Conservation (phyloP, 2,329 filamentous ascomycete genomes). For the Alternaria angustiovoidea region DNA sequence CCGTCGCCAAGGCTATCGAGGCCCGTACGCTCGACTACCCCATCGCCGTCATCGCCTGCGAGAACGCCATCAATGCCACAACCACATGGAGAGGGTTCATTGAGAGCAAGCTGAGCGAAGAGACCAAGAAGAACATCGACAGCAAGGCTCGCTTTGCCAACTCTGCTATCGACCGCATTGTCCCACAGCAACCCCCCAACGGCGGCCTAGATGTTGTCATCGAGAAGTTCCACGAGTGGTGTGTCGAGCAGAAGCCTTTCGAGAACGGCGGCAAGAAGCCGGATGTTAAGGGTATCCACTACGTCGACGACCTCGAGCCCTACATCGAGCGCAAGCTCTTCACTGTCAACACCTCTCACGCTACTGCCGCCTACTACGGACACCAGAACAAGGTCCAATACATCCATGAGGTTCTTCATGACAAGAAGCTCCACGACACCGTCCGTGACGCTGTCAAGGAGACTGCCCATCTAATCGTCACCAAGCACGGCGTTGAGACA, state of each 20-base stretch:
- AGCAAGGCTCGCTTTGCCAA: conserved; percentile 90
- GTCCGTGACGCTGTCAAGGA: conserved; percentile 83
- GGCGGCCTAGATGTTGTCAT: conserved; percentile 90
- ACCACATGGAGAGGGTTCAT: conserved; percentile 85
- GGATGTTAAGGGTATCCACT: conserved; percentile 86
- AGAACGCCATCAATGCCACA: conserved; percentile 96
- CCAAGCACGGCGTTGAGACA: conserved; percentile 81
- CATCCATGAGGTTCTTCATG: conserved; percentile 86
- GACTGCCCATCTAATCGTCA: conserved; percentile 84
- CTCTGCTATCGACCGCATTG: conserved; percentile 97
- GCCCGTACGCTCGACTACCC: conserved; percentile 72
- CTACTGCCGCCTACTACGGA: conserved; percentile 94
- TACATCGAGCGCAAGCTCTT: conserved; percentile 99
- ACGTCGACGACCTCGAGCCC: conserved; percentile 87
- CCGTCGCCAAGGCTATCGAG: conserved; percentile 93
- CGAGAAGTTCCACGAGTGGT: conserved; percentile 99
- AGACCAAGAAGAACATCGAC: conserved; percentile 72
- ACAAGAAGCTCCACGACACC: conserved; percentile 79
- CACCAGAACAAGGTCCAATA: conserved; percentile 85
- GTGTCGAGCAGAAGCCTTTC: conserved; percentile 89
- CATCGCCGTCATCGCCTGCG: conserved; percentile 92
- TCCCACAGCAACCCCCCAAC: conserved; percentile 83
- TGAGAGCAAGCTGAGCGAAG: conserved; percentile 73
- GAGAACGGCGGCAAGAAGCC: conserved; percentile 71
- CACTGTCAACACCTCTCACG: conserved; percentile 98